Base-by-base conservation (phyloP, 805 yeast species). In the Zygosaccharomyces rouxii region DNA sequence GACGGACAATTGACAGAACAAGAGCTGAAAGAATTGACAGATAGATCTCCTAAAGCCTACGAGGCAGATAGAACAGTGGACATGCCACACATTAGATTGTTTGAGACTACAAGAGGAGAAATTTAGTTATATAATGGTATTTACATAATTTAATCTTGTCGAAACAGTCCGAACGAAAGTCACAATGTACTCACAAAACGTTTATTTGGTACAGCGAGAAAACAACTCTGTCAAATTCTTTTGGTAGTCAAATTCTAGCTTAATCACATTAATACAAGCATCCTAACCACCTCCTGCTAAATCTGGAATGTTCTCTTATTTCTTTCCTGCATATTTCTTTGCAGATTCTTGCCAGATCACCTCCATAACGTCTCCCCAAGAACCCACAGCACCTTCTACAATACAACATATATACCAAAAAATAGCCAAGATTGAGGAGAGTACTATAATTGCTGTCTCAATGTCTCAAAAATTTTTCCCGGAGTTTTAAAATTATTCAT, bases 21-120 rank as follows among this genome's bases (percentile, higher is more conserved):
- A 11, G 87, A 82, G 53, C 44, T 83, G 30, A 57, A 63, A 0
- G 84, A 77, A 52, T 52, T 83, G 44, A 53, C 73, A 29, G 81
- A 79, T 57, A 68, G 86, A 44, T 67, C 77, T 1, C 58, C 59
- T 0, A 64, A 64, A 18, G 74, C 81, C 5, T 80, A 77, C 57
- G 35, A 47, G 7, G 56, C 67, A 26, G 55, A 61, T 14, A 46
- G 60, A 28, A 49, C 50, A 7, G 52, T 58, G 6, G 54, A 60
- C 4, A 61, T 65, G 45, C 66, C 70, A 3, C 75, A 72, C 48
- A 53, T 71, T 1, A 66, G 62, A 19, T 56, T 72, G 25, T 73
- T 73, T 44, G 76, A 73, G 54, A 71, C 74, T 0, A 59, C 64
- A 0, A 50, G 66, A 11, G 61, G 65, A 33, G 48, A 49, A 16